Evolutionary conservation across 208 protist genomes (phyloP).

Genomic region (Leishmania major): DNA sequence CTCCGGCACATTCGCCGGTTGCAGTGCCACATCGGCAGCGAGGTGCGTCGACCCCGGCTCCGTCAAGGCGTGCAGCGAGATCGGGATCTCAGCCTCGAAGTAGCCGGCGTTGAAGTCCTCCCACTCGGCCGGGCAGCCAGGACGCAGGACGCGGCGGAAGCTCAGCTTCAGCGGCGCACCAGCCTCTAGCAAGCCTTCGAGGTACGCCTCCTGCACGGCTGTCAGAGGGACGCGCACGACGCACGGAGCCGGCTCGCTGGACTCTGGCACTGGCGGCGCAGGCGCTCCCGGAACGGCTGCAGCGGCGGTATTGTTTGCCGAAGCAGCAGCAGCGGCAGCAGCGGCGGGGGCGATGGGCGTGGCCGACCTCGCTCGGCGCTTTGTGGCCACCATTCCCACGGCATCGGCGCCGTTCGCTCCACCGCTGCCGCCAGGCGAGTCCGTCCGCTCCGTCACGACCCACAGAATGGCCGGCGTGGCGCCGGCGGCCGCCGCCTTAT

Average conservation of each 20-base stretch:
- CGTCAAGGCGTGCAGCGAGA: slow-evolving; percentile 49
- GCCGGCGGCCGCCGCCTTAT: not conserved
- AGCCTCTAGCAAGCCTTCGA: slow-evolving; percentile 51
- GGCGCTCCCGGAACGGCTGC: slow-evolving; percentile 23
- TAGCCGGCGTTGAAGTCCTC: slow-evolving; percentile 79
- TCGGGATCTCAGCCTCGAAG: slow-evolving; percentile 61
- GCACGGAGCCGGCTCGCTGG: slow-evolving; percentile 57
- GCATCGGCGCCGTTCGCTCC: not conserved
- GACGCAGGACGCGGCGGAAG: slow-evolving; percentile 67
- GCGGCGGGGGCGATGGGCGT: not conserved
- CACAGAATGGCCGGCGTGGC: slow-evolving; percentile 29
- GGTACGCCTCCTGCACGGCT: slow-evolving; percentile 43
- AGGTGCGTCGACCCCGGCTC: slow-evolving; percentile 70
- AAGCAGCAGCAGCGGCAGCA: not conserved
- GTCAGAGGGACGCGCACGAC: slow-evolving; percentile 77
- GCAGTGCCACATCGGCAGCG: slow-evolving; percentile 39
- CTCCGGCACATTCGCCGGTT: slow-evolving; percentile 22
- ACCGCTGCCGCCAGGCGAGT: not conserved
- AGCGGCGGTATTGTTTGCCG: slow-evolving; percentile 1
- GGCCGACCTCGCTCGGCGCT: slow-evolving; percentile 32
- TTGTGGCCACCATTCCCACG: slow-evolving; percentile 10
- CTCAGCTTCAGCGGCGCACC: slow-evolving; percentile 57
- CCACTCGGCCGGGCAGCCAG: slow-evolving; percentile 76
- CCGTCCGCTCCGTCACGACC: slow-evolving; percentile 32
- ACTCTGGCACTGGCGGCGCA: slow-evolving; percentile 47